A percentile compares a stretch with the other conserved stretches of the same genome.
Conservation (phyloP, 768 basidiomycete genomes). For the Mycena leptocephala region DNA sequence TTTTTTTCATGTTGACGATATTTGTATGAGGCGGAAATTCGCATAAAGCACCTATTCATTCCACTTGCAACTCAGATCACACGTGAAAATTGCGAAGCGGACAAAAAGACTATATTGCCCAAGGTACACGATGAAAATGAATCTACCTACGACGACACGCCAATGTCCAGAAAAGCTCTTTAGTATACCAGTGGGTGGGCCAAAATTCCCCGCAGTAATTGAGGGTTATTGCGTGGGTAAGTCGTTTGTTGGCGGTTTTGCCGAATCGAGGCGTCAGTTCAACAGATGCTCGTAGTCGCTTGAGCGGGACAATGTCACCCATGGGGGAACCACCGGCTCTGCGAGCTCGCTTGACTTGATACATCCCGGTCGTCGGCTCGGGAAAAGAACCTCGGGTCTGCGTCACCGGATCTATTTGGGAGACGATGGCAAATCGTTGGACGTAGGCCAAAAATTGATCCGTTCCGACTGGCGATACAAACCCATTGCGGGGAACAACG, state of each 20-base stretch:
- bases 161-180: constrained; percentile 29
- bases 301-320: constrained; percentile 30
- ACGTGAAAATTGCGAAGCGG: no score
- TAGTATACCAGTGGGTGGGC: constrained; percentile 29
- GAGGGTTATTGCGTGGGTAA: constrained; percentile 24
- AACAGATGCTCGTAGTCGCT: constrained; percentile 17
- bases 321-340: neutral
- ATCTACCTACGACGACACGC: neutral
- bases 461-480: neutral
- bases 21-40: no score
- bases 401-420: constrained; percentile 1
- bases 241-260: constrained; percentile 21
- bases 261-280: constrained; percentile 34
- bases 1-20: no score
- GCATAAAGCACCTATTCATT: no score
- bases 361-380: neutral
- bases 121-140: neutral
- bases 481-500: neutral
- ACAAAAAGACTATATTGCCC: no score
- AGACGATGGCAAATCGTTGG: constrained; percentile 34
- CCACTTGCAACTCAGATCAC: no score
- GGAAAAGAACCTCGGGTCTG: neutral
- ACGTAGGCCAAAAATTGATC: constrained; percentile 35
- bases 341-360: constrained; percentile 7
- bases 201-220: constrained; percentile 27